These are phyloP conservation scores for Curvularia sp. DNA, from an alignment of 2,329 filamentous ascomycete genomes.

Conservation along the genomic window DNA sequence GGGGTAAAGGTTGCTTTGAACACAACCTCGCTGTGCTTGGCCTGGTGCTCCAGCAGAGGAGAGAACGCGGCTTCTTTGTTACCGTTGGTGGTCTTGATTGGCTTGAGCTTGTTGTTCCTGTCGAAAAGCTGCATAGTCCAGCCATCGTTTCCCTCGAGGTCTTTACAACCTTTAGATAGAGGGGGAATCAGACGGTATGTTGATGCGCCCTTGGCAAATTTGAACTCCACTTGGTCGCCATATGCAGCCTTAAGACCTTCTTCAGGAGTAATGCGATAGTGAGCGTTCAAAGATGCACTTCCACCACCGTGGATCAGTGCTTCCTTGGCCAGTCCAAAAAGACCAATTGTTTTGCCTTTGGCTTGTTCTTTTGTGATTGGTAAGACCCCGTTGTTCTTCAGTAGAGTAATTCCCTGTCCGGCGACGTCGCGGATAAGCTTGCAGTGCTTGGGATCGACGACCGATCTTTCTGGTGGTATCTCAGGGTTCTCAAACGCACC, in stretches of 20 bases:
- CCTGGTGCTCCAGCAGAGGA: slow-evolving; percentile 31
- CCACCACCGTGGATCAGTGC: slow-evolving; percentile 46
- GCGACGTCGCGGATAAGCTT: slow-evolving; percentile 69
- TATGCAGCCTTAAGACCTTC: slow-evolving; percentile 37
- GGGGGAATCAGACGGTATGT: slow-evolving; percentile 46
- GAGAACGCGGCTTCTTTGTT: slow-evolving; percentile 37
- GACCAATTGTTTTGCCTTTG: slow-evolving; percentile 65
- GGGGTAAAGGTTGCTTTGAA: slow-evolving; percentile 37
- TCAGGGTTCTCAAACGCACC: slow-evolving; percentile 68
- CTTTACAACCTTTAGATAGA: slow-evolving; percentile 36
- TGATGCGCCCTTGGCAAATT: slow-evolving; percentile 44
- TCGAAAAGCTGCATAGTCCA: slow-evolving; percentile 44
- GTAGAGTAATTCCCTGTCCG: slow-evolving; percentile 71
- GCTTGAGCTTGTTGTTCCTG: slow-evolving; percentile 29
- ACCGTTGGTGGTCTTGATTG: slow-evolving; percentile 32
- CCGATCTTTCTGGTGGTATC: slow-evolving; percentile 63
- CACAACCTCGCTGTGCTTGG: slow-evolving; percentile 35
- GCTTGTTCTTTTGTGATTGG: slow-evolving; percentile 67
- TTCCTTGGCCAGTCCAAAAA: slow-evolving; percentile 72
- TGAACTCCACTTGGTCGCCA: slow-evolving; percentile 41
- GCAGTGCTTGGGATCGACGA: slow-evolving; percentile 67
- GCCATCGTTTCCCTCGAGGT: slow-evolving; percentile 37
- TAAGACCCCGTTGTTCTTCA: slow-evolving; percentile 74
- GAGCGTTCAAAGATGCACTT: slow-evolving; percentile 38
- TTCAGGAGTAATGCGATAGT: slow-evolving; percentile 39